A percentile compares a stretch with the other conserved stretches of the same genome.
Evolutionary conservation across 2,329 filamentous ascomycete genomes (phyloP).

Genomic region (Teratosphaeriaceae sp.): DNA sequence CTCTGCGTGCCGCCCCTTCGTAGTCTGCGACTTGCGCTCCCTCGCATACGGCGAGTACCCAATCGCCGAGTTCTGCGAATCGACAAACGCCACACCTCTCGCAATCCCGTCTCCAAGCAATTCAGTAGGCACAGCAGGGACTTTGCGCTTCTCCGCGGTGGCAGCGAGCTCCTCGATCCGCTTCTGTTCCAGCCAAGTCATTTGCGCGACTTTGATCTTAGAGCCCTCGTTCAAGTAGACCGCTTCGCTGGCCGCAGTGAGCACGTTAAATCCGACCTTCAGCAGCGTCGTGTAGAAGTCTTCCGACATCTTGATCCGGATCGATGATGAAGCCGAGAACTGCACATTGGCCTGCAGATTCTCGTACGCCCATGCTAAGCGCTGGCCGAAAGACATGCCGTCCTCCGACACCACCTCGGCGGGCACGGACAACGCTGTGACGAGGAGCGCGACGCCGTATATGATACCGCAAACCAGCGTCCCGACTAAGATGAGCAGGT

Average conservation of each 20-base stretch:
- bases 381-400: constrained; percentile 47
- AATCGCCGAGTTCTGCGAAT: constrained; percentile 26
- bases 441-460: constrained; percentile 66
- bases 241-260: constrained; percentile 90
- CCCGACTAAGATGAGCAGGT: constrained; percentile 76
- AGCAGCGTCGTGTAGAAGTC: constrained; percentile 93
- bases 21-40: constrained; percentile 51
- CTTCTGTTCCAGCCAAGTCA: constrained; percentile 91
- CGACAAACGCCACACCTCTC: constrained; percentile 27
- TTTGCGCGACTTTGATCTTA: constrained; percentile 62
- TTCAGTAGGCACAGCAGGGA: constrained; percentile 35
- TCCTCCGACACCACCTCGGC: constrained; percentile 41
- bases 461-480: constrained; percentile 71
- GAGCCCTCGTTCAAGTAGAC: constrained; percentile 91
- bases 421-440: constrained; percentile 66
- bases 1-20: constrained; percentile 11
- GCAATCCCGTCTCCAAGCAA: constrained; percentile 37
- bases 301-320: constrained; percentile 77
- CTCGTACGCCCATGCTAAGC: constrained; percentile 64
- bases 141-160: constrained; percentile 32
- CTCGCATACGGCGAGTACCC: constrained; percentile 53
- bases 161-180: constrained; percentile 68
- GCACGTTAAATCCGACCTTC: constrained; percentile 76
- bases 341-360: constrained; percentile 93
- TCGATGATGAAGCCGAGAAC: constrained; percentile 56